A percentile compares a stretch with the other conserved stretches of the same genome.
Evolutionary conservation across 352 stramenopile genomes (phyloP).

Genomic region (Phytophthora hibernalis): DNA sequence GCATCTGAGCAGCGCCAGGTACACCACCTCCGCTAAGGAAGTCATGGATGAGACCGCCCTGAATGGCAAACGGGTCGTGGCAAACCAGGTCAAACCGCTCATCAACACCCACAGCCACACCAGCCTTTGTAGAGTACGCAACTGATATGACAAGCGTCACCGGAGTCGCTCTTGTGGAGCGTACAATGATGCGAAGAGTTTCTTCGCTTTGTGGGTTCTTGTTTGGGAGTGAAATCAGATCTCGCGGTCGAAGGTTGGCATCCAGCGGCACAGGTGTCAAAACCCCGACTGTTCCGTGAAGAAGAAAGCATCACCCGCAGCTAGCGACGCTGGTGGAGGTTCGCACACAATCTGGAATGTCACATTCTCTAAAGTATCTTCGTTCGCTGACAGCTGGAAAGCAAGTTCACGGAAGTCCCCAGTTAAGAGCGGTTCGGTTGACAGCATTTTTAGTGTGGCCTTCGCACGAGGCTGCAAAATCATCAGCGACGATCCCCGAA

Average conservation of each 20-base stretch:
- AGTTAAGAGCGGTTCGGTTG: constrained; percentile 61
- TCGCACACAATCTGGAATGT: constrained; percentile 65
- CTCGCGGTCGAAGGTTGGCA: constrained; percentile 53
- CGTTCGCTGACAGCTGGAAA: constrained; percentile 67
- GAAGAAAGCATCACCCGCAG: constrained; percentile 61
- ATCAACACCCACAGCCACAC: constrained; percentile 69
- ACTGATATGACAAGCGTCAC: constrained; percentile 60
- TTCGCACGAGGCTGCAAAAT: constrained; percentile 78
- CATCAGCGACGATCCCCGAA: constrained; percentile 59
- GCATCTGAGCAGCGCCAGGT: constrained; percentile 28
- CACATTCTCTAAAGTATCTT: constrained; percentile 70
- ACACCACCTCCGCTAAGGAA: constrained; percentile 58
- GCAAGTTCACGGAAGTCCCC: constrained; percentile 73
- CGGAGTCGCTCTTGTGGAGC: constrained; percentile 49
- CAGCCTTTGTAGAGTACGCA: constrained; percentile 71
- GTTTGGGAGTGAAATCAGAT: constrained; percentile 51
- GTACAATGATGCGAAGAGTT: constrained; percentile 65
- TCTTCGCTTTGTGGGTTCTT: constrained; percentile 50
- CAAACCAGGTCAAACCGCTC: constrained; percentile 74
- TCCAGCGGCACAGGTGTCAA: constrained; percentile 60
- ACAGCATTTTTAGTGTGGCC: constrained; percentile 60
- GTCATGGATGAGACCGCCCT: constrained; percentile 67
- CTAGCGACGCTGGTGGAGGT: constrained; percentile 50
- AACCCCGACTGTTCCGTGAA: constrained; percentile 52
- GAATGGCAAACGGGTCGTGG: constrained; percentile 65